phyloP scores from a whole-genome alignment of 371 early-diverging fungal species.

The Mucor circinelloides region DNA sequence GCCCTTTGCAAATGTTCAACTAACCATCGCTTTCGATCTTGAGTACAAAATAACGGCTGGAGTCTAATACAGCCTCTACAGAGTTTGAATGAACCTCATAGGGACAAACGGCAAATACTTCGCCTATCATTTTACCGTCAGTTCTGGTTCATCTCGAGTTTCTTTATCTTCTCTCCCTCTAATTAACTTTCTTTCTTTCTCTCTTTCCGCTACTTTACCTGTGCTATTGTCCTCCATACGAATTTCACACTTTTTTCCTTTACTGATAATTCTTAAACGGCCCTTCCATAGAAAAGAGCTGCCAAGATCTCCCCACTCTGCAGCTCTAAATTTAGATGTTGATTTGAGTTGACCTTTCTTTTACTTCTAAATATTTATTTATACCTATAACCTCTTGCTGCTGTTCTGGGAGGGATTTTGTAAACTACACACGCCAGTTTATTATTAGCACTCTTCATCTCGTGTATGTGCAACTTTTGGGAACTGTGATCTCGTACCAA shows the following conservation, averaged over 20 bases:
- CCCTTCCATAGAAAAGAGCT: conserved; percentile 81
- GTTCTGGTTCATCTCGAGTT: background rate
- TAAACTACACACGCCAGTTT: conserved; percentile 53
- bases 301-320: conserved; percentile 85
- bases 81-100: conserved; percentile 73
- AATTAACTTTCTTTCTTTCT: background rate
- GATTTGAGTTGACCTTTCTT: background rate
- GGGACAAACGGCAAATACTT: conserved; percentile 85
- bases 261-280: conserved; percentile 73
- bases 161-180: background rate
- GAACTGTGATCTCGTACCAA: conserved; percentile 48
- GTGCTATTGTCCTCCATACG: conserved; percentile 79
- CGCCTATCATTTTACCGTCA: conserved; percentile 53
- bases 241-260: conserved; percentile 72
- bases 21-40: conserved; percentile 78
- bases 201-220: conserved; percentile 26
- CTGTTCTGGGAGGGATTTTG: conserved; percentile 78
- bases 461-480: background rate
- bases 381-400: conserved; percentile 76
- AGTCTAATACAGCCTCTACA: conserved; percentile 90
- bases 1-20: background rate
- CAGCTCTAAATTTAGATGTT: conserved; percentile 55
- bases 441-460: background rate
- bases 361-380: background rate
- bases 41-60: conserved; percentile 92